A percentile compares a stretch with the other conserved stretches of the same genome.
These are phyloP conservation scores for Boletus vermiculosoides DNA, from an alignment of 768 basidiomycete species.

Conservation along the genomic window DNA sequence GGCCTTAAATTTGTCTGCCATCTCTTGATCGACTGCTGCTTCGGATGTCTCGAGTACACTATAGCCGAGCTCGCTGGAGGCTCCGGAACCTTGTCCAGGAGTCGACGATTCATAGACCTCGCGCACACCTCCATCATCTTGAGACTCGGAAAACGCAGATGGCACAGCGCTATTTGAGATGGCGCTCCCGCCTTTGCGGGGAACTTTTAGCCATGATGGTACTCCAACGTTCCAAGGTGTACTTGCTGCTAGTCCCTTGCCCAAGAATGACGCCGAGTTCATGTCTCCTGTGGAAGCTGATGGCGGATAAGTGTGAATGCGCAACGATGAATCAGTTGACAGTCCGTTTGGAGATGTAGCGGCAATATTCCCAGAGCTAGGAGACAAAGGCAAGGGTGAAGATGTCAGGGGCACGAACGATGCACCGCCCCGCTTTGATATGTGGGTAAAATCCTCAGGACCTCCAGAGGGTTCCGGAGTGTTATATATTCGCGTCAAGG, in stretches of 20 bases:
- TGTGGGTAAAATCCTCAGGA: slow-evolving; percentile 69
- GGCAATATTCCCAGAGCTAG: slow-evolving; percentile 8
- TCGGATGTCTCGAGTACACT: slow-evolving; percentile 81
- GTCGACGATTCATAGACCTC: slow-evolving; percentile 49
- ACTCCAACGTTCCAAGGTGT: slow-evolving; percentile 62
- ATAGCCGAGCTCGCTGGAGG: slow-evolving; percentile 62
- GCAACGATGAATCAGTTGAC: slow-evolving; percentile 29
- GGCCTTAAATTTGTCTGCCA: slow-evolving; percentile 70
- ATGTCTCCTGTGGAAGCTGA: slow-evolving; percentile 54
- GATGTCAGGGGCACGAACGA: slow-evolving; percentile 61
- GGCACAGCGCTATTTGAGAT: slow-evolving; percentile 27
- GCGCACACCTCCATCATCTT: slow-evolving; percentile 42
- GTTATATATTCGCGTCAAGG: slow-evolving; percentile 33
- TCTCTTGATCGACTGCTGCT: slow-evolving; percentile 57
- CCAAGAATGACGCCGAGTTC: slow-evolving; percentile 35
- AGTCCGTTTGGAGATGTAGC: slow-evolving; percentile 9
- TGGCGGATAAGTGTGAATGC: slow-evolving; percentile 81
- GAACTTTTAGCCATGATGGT: slow-evolving; percentile 65
- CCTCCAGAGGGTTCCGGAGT: slow-evolving; percentile 36
- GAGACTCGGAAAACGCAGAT: slow-evolving; percentile 18
- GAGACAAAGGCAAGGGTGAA: slow-evolving; percentile 32
- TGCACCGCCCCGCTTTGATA: slow-evolving; percentile 53
- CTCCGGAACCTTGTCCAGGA: slow-evolving; percentile 26
- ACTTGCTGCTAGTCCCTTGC: slow-evolving; percentile 41
- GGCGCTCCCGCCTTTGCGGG: slow-evolving; percentile 40